Conservation (phyloP, 257 asterid genomes). For the Verbena officinalis region DNA sequence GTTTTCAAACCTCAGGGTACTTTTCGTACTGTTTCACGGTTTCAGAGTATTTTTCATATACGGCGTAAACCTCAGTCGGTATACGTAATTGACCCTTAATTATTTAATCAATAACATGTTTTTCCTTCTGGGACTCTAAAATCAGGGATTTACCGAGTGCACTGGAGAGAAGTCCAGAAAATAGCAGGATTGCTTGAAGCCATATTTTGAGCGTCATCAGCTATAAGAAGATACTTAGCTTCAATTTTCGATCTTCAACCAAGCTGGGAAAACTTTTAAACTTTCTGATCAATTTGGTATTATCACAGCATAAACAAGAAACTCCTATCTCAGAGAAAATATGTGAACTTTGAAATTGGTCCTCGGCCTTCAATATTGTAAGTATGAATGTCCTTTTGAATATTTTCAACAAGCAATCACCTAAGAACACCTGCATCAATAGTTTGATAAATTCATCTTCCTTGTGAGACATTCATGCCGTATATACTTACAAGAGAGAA, state of each 20-base stretch:
- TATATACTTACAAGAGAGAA: neutral
- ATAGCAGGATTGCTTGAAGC: slow-evolving; percentile 48
- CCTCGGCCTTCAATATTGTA: slow-evolving; percentile 15
- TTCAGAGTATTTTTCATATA: too few relatives aligned
- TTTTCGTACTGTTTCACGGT: too few relatives aligned
- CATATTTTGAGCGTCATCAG: slow-evolving; percentile 49
- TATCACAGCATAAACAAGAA: neutral
- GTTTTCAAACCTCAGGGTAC: too few relatives aligned
- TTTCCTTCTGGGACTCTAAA: too few relatives aligned
- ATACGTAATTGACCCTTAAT: too few relatives aligned
- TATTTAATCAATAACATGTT: neutral
- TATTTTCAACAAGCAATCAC: slow-evolving; percentile 18
- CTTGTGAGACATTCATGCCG: neutral
- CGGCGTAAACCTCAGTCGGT: too few relatives aligned
- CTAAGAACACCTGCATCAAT: slow-evolving; percentile 25
- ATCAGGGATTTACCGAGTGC: slow-evolving; percentile 46
- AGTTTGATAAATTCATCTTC: neutral
- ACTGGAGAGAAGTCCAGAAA: slow-evolving; percentile 40
- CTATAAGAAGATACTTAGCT: slow-evolving; percentile 24
- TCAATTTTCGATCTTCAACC: slow-evolving; percentile 26
- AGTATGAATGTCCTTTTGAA: slow-evolving; percentile 1
- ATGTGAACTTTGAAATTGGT: neutral
- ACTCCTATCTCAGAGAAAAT: neutral
- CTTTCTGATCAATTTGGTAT: slow-evolving; percentile 9
- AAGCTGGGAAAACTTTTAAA: neutral